A percentile compares a stretch with the other conserved stretches of the same genome.
These are phyloP conservation scores for Russula earlei DNA, from an alignment of 768 basidiomycete genomes.

Conservation along the genomic window DNA sequence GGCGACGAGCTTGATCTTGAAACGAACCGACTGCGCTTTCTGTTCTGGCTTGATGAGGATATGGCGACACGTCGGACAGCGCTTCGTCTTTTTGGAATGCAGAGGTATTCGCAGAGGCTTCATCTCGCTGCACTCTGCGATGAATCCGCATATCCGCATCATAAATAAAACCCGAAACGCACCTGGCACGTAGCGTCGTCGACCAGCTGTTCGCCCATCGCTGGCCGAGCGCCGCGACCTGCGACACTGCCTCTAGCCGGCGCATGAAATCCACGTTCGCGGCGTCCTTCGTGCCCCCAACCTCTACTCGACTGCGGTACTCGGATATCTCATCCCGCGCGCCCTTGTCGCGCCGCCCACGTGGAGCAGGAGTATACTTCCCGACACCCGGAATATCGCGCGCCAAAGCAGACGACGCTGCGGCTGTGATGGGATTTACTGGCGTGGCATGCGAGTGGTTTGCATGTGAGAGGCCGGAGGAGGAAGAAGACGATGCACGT, in stretches of 20 bases:
- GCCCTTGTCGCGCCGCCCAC: constrained; percentile 49
- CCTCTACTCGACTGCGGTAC: constrained; percentile 65
- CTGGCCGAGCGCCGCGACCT: constrained; percentile 66
- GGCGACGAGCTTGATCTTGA: constrained; percentile 96
- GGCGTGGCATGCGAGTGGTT: constrained; percentile 61
- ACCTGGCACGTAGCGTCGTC: constrained; percentile 56
- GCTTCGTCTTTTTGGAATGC: constrained; percentile 89
- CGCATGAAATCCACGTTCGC: constrained; percentile 63
- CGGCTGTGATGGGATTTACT: constrained; percentile 73
- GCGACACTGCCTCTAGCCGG: constrained; percentile 48
- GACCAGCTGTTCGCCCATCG: constrained; percentile 79
- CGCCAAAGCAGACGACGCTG: constrained; percentile 82
- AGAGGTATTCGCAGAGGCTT: constrained; percentile 86
- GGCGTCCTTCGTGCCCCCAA: constrained; percentile 45
- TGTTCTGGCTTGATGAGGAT: constrained; percentile 98
- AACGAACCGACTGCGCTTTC: constrained; percentile 88
- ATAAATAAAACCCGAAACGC: constrained; percentile 10
- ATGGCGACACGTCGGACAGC: constrained; percentile 88
- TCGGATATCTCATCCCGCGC: constrained; percentile 68
- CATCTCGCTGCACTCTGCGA: constrained; percentile 47
- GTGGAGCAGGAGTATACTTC: constrained; percentile 61
- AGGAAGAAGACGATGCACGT: constrained; percentile 71
- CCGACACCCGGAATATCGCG: constrained; percentile 78
- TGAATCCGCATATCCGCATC: not conserved
- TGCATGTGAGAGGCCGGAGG: constrained; percentile 39